Percentiles rank a stretch among this genome's conserved stretches.
These are phyloP conservation scores for Metschnikowia bowlesiae DNA, from an alignment of 805 yeast species.

Conservation along the genomic window DNA sequence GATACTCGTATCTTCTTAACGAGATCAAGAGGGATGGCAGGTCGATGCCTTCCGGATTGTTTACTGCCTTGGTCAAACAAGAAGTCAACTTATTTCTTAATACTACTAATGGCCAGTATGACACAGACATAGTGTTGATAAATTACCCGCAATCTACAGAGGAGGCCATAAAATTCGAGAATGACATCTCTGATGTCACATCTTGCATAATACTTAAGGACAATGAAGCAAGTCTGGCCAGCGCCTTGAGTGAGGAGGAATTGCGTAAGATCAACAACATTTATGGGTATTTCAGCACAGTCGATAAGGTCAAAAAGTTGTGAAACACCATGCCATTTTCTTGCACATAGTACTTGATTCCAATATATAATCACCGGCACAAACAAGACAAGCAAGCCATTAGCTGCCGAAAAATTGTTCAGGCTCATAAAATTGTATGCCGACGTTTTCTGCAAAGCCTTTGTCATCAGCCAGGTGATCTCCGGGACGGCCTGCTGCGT, in stretches of 20 bases:
- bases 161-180: conserved; percentile 71
- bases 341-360: conserved; percentile 1
- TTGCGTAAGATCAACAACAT: conserved; percentile 41
- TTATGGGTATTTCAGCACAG: conserved; percentile 62
- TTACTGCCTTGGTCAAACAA: conserved; percentile 46
- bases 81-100: conserved; percentile 32
- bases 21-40: conserved; percentile 30
- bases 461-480: conserved; percentile 83
- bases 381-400: background rate
- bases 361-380: background rate
- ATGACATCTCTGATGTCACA: conserved; percentile 52
- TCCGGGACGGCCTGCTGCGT: conserved; percentile 81
- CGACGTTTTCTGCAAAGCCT: conserved; percentile 55
- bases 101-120: conserved; percentile 35
- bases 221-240: conserved; percentile 18
- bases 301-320: conserved; percentile 39
- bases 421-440: conserved; percentile 59
- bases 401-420: conserved; percentile 52
- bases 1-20: conserved; percentile 50
- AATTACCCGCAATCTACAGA: conserved; percentile 60
- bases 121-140: conserved; percentile 46
- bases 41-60: conserved; percentile 41
- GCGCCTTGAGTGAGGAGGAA: conserved; percentile 17
- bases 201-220: conserved; percentile 35
- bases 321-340: background rate